Evolutionary conservation across 2,329 filamentous ascomycete species (phyloP), one percentile per base, ranked within the genome.

Genomic region (Epichloe typhina): DNA sequence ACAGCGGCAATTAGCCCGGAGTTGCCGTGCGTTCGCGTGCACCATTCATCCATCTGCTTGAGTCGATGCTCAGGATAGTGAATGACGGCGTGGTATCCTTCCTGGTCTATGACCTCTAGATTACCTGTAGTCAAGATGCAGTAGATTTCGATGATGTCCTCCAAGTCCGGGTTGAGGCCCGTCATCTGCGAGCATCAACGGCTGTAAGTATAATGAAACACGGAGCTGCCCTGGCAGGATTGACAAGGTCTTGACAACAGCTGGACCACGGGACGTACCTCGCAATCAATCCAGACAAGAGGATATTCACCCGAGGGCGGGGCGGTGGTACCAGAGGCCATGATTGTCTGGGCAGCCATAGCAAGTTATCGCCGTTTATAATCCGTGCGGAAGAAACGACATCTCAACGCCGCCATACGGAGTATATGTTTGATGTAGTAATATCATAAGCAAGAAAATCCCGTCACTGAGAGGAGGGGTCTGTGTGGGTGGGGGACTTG

Each of bases 111-210:
- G 36, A 94, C 66, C 52, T 86, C 77, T 19, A 98, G 78, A 54
- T 88, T 73, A 49, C 81, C 77, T 58, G 90, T 86, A 7, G 93
- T 98, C 64, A 98, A 79, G 67, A 94, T 84, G 70, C 90, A 96
- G 67, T 85, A 91, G 52, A 97, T 85, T 61, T 95, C 89, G 62
- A 97, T 81, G 61, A 97, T 93, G 51, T 83, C 82, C 63, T 97
- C 91, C 35, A 73, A 80, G 53, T 86, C 79, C 2, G 83, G 75
- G 66, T 95, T 76, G n/a, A 71, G 61, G 11, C 69, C 69, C n/a
- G 69, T 97, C 93, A 98, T 98, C 88, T 95, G 58, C 19, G 33
- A 23, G 19, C 12, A 51, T 13, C 33, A 33, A 33, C 23, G 17
- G n/a, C 12, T 36, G 39, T 47, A 12, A 47, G 49, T 51, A 46